phyloP scores from a whole-genome alignment of 352 stramenopile species.

The Globisporangium camurandrum region DNA sequence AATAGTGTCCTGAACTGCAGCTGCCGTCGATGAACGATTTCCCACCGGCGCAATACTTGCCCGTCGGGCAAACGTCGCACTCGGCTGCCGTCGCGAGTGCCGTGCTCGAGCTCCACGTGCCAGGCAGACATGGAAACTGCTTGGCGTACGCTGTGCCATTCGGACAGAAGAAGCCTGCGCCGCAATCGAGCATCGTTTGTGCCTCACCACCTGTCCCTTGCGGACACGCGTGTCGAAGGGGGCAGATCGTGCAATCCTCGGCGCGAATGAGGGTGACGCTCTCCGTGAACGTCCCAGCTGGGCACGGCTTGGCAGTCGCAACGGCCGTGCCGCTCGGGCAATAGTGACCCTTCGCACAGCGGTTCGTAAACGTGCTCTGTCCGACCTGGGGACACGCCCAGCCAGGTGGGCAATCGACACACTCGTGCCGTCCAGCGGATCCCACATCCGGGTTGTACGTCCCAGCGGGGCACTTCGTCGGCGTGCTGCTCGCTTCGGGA shows the following conservation, averaged over 20 bases:
- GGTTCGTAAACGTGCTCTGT: constrained; percentile 51
- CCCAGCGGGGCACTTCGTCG: constrained; percentile 59
- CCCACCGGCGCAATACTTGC: constrained; percentile 82
- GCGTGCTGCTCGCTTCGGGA: constrained; percentile 60
- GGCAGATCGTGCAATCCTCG: constrained; percentile 75
- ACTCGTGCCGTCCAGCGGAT: constrained; percentile 47
- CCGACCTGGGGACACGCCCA: constrained; percentile 69
- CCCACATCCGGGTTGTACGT: constrained; percentile 60
- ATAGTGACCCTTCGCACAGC: constrained; percentile 61
- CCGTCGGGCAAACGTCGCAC: constrained; percentile 76
- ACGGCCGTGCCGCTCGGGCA: constrained; percentile 61
- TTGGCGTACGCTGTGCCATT: constrained; percentile 61
- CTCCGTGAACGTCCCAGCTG: constrained; percentile 72
- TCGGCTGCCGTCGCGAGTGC: constrained; percentile 47
- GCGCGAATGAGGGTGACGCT: constrained; percentile 47
- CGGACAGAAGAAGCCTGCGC: constrained; percentile 72
- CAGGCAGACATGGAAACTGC: constrained; percentile 78
- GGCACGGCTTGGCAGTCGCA: constrained; percentile 49
- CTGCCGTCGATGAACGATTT: constrained; percentile 67
- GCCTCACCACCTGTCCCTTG: constrained; percentile 63
- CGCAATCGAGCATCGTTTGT: constrained; percentile 66
- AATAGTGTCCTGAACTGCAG: constrained; percentile 85
- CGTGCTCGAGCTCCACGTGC: constrained; percentile 80
- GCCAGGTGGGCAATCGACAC: constrained; percentile 54
- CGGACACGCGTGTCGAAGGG: constrained; percentile 58